Percentiles rank a stretch among this genome's conserved stretches.
Evolutionary conservation across 2,329 filamentous ascomycete genomes (phyloP).

Genomic region (Trichoderma aggressivum): DNA sequence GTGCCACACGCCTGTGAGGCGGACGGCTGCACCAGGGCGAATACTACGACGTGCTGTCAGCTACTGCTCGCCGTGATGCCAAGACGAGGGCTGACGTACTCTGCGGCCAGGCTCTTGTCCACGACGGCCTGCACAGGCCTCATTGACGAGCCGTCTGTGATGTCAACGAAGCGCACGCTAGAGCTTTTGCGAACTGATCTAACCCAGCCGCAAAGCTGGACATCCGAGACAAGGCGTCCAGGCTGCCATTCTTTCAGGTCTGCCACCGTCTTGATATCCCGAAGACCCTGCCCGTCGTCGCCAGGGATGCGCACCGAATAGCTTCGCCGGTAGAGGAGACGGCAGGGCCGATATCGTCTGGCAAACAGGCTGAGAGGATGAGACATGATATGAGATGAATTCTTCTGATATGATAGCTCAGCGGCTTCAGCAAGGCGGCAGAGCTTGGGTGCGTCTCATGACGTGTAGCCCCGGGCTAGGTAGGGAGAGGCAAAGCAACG

Average conservation of each 20-base stretch:
- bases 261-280: constrained; percentile 47
- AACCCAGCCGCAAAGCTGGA: constrained; percentile 73
- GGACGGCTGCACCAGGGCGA: constrained; percentile 76
- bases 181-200: constrained; percentile 86
- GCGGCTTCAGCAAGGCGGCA: constrained; percentile 1
- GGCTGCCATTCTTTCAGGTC: constrained; percentile 54
- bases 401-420: not conserved
- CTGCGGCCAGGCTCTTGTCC: constrained; percentile 64
- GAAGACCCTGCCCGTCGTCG: constrained; percentile 23
- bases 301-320: constrained; percentile 35
- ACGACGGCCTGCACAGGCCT: constrained; percentile 78
- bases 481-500: constrained; percentile 2
- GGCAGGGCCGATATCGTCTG: not conserved
- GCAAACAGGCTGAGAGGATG: constrained; percentile 8
- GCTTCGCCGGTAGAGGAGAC: constrained; percentile 21
- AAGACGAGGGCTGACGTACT: constrained; percentile 51
- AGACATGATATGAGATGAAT: constrained; percentile 15
- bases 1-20: constrained; percentile 72
- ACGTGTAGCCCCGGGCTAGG: not conserved
- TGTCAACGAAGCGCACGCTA: constrained; percentile 72
- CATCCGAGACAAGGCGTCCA: constrained; percentile 37
- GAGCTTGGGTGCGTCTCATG: constrained; percentile 8
- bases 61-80: not conserved
- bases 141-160: constrained; percentile 83
- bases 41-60: constrained; percentile 51